Percentiles rank a stretch among this genome's conserved stretches.
Conservation (phyloP, 768 basidiomycete genomes). For the Suillus luteus region DNA sequence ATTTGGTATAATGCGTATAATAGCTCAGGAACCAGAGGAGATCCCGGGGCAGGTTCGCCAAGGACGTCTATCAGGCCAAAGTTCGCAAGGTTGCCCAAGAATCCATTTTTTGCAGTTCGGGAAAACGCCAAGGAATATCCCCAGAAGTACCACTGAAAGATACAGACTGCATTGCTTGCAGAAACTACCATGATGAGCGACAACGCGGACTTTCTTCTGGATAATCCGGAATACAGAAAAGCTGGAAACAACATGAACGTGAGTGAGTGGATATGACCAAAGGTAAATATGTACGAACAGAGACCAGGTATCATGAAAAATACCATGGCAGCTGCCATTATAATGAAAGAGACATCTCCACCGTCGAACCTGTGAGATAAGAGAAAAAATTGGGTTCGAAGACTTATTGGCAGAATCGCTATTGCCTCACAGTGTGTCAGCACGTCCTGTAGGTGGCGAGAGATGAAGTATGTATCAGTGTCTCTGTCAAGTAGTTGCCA, state of each 20-base stretch:
- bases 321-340: constrained; percentile 69
- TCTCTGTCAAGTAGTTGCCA: neutral
- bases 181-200: constrained; percentile 74
- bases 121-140: constrained; percentile 88
- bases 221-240: constrained; percentile 75
- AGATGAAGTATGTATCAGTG: constrained; percentile 14
- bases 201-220: constrained; percentile 68
- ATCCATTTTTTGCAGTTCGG: constrained; percentile 68
- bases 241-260: constrained; percentile 38
- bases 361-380: constrained; percentile 55
- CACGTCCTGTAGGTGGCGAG: constrained; percentile 15
- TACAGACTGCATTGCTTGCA: constrained; percentile 72
- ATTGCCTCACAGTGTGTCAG: constrained; percentile 26
- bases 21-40: constrained; percentile 77
- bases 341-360: constrained; percentile 73
- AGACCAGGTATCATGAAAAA: constrained; percentile 79
- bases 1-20: constrained; percentile 87
- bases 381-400: constrained; percentile 12
- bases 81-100: constrained; percentile 79
- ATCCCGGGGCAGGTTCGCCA: constrained; percentile 72
- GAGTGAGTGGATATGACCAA: constrained; percentile 12
- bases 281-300: constrained; percentile 38
- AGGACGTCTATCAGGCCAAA: constrained; percentile 77
- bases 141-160: constrained; percentile 84
- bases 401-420: constrained; percentile 1